Percentiles rank a stretch among this genome's conserved stretches.
phyloP scores from a whole-genome alignment of 169 alveolate species.

The Plasmodium fragile region DNA sequence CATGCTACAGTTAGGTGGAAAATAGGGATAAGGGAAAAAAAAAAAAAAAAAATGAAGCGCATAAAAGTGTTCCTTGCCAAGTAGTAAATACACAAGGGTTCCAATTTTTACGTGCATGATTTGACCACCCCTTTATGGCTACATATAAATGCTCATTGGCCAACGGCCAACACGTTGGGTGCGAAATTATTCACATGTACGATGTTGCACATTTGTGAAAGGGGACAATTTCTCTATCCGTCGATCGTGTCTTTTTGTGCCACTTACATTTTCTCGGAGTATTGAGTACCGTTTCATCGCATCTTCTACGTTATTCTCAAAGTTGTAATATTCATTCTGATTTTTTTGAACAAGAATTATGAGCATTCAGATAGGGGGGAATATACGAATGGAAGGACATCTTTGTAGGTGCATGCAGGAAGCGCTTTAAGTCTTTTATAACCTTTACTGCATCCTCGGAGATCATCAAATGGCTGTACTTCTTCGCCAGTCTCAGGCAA shows the following conservation, averaged over 20 bases:
- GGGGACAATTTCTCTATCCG: neutral
- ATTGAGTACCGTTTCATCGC: constrained; percentile 21
- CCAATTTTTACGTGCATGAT: neutral
- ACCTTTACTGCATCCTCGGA: constrained; percentile 57
- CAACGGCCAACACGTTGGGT: neutral
- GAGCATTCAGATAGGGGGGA: neutral
- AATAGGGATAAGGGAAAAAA: constrained; percentile 3
- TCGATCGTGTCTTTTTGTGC: neutral
- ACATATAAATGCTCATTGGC: neutral
- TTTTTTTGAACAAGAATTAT: neutral
- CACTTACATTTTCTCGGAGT: constrained; percentile 60
- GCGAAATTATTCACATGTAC: neutral
- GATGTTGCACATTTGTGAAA: neutral
- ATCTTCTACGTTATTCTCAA: constrained; percentile 35
- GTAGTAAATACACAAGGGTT: neutral
- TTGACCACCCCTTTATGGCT: neutral
- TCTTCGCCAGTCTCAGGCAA: constrained; percentile 44
- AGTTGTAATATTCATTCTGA: constrained; percentile 57
- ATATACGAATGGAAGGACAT: neutral
- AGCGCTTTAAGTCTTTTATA: neutral
- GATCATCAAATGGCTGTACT: constrained; percentile 40
- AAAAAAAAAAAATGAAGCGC: neutral
- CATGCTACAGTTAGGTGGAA: constrained; percentile 30
- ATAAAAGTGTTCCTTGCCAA: neutral
- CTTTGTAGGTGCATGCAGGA: neutral